phyloP scores from a whole-genome alignment of 1,284 basidiomycete genomes.

The Cutaneotrichosporon sp. region DNA sequence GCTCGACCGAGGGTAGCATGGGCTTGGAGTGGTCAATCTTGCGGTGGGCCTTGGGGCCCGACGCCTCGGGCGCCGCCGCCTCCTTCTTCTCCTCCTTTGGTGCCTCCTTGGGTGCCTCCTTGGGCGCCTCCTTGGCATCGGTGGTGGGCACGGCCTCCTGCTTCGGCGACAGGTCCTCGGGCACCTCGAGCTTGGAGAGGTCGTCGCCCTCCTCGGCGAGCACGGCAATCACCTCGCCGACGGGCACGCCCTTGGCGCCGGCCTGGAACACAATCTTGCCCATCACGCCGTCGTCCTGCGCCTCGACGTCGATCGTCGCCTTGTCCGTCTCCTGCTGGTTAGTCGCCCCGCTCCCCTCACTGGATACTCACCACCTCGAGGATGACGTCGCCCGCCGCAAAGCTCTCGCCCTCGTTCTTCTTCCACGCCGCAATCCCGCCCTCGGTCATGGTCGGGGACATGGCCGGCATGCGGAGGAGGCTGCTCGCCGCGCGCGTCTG shows the following conservation, averaged over 20 bases:
- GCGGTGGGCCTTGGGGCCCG: constrained; percentile 31
- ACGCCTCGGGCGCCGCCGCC: constrained; percentile 13
- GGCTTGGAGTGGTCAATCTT: constrained; percentile 43
- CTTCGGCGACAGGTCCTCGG: constrained; percentile 58
- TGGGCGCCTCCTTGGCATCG: constrained; percentile 12
- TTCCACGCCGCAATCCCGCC: constrained; percentile 94
- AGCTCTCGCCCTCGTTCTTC: constrained; percentile 82
- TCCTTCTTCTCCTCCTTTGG: constrained; percentile 5
- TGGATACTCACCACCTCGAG: constrained; percentile 78
- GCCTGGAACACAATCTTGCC: constrained; percentile 86
- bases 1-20: constrained; percentile 48
- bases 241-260: constrained; percentile 80
- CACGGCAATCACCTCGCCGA: constrained; percentile 86
- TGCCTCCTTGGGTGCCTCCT: constrained; percentile 15
- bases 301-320: constrained; percentile 99
- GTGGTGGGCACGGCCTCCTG: constrained; percentile 8
- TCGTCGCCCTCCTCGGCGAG: constrained; percentile 97
- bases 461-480: constrained; percentile 83
- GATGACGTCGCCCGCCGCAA: constrained; percentile 82
- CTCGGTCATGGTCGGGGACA: constrained; percentile 99
- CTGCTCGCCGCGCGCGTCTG: constrained; percentile 56
- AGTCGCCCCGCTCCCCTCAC: background rate
- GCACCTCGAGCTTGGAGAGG: constrained; percentile 77
- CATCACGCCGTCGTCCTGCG: constrained; percentile 91
- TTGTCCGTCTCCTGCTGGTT: constrained; percentile 92